Base-by-base conservation (phyloP, 306 rosid species). In the Cucurbita argyrosperma region DNA sequence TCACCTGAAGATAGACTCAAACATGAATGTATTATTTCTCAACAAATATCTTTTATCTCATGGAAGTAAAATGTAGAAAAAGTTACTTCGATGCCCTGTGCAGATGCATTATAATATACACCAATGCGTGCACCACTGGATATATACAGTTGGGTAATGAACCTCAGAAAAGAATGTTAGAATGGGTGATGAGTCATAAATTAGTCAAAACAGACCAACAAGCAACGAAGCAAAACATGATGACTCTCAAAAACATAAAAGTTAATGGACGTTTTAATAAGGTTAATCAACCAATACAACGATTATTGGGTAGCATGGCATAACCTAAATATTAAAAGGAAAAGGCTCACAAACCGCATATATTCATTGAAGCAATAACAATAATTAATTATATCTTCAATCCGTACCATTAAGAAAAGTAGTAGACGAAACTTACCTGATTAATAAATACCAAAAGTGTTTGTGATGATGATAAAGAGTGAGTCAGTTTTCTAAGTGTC, bases 401-500 rank as follows among this genome's bases (percentile, higher is more conserved):
- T 71, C 11, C 10, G 13, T 35, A 35, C 13, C 40, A 53, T n/a
- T 52, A 71, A 72, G 52, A 57, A 13, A 57, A 57, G 46, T 30
- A 37, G 15, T 9, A 21, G 45, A 76, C 62, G 3, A 46, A 53
- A 43, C 47, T 9, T 87, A 93, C 98, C 98, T 93, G 98, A 81
- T 93, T 93, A 76, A 85, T 84, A 84, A 93, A 93, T 49, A 93
- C 83, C 78, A 93, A 82, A 74, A 93, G 72, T 67, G 88, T 70
- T 71, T 89, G 90, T 42, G 96, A 90, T 53, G 82, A 84, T 60
- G 98, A 89, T 79, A 93, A 85, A 60, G 97, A 87, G 80, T 90
- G 98, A 82, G 94, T 87, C 85, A 90, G 80, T 72, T 93, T 90
- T 50, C 97, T 88, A 82, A 93, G 98, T 14, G 97, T 90, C 87